phyloP scores from a whole-genome alignment of 2,329 filamentous ascomycete genomes.

The Neofusicoccum parvum region DNA sequence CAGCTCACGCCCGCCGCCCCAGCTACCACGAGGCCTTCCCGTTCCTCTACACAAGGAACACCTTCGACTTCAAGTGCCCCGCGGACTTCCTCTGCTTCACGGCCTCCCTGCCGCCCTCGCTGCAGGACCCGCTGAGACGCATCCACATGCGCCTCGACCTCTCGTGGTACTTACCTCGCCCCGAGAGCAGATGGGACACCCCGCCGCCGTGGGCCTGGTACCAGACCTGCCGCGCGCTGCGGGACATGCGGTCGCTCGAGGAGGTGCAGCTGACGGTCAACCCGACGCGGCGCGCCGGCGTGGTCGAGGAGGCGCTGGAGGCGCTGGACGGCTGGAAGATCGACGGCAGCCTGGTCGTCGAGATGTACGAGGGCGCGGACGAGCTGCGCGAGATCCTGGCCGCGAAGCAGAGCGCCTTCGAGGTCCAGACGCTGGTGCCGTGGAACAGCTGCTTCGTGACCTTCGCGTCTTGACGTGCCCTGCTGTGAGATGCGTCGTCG shows the following conservation, averaged over 20 bases:
- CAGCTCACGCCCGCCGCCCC: not conserved
- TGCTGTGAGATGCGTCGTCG: too few relatives aligned
- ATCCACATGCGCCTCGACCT: not conserved
- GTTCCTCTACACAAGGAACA: constrained; percentile 21
- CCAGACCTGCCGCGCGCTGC: not conserved
- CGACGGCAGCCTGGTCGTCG: not conserved
- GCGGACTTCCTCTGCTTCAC: constrained; percentile 13
- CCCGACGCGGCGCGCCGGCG: not conserved
- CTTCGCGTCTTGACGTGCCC: not conserved
- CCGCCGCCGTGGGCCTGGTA: not conserved
- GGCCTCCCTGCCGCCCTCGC: not conserved
- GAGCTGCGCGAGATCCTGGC: not conserved
- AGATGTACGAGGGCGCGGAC: not conserved
- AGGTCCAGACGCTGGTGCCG: not conserved
- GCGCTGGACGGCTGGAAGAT: not conserved
- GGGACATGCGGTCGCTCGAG: not conserved
- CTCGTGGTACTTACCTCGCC: not conserved
- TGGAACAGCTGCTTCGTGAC: not conserved
- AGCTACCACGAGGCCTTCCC: constrained; percentile 20
- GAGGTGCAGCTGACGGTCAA: not conserved
- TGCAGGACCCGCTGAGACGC: not conserved
- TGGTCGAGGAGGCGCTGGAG: not conserved
- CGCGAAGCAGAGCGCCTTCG: too few relatives aligned
- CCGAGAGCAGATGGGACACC: too few relatives aligned
- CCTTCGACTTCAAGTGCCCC: constrained; percentile 21